phyloP scores from a whole-genome alignment of 208 protist species.

The Naegleria lovaniensis region DNA sequence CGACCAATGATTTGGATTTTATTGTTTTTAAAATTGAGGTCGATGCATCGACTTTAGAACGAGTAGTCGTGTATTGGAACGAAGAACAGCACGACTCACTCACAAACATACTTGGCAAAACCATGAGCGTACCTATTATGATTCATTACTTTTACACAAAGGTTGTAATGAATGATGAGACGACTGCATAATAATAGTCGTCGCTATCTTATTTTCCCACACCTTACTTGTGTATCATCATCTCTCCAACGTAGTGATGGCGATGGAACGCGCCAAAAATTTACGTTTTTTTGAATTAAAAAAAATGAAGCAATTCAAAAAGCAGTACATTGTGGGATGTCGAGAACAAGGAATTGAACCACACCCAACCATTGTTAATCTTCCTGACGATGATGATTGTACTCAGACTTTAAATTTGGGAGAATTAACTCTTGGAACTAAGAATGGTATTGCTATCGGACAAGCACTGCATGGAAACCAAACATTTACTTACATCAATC shows the following conservation, averaged over 20 bases:
- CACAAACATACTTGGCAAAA: neutral
- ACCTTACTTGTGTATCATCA: too few relatives aligned
- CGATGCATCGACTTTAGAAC: neutral
- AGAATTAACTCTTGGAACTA: neutral
- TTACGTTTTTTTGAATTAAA: neutral
- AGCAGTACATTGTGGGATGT: neutral
- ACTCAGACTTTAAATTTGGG: neutral
- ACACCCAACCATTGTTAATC: neutral
- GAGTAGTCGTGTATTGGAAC: neutral
- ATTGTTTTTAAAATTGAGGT: neutral
- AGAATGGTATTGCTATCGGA: constrained; percentile 21
- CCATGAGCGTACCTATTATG: neutral
- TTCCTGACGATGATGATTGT: neutral
- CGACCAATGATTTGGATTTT: neutral
- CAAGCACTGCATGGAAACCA: neutral
- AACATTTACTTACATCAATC: neutral
- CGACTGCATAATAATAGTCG: too few relatives aligned
- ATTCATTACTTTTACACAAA: neutral
- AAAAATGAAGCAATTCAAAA: neutral
- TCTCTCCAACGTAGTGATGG: too few relatives aligned
- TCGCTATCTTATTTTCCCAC: too few relatives aligned
- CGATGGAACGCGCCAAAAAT: neutral
- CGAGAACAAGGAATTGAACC: neutral
- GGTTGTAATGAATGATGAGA: neutral
- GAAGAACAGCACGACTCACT: neutral